A percentile compares a stretch with the other conserved stretches of the same genome.
These are phyloP conservation scores for Mycena olivaceomarginata DNA, from an alignment of 768 basidiomycete species.

Conservation along the genomic window DNA sequence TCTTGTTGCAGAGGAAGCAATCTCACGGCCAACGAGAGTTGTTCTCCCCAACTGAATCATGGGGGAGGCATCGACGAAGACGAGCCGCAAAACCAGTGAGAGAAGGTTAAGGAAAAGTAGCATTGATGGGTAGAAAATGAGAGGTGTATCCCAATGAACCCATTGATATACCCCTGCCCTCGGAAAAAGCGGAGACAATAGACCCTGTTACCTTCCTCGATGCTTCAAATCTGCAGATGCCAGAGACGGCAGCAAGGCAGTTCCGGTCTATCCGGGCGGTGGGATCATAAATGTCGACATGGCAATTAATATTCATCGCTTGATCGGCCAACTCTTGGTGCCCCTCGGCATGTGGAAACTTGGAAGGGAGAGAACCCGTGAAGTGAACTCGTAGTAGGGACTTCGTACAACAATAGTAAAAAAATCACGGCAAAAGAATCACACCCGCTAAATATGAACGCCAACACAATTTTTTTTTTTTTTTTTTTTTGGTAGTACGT, in stretches of 20 bases:
- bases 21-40: constrained; percentile 11
- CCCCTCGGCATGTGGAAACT: no score
- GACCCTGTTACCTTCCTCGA: no score
- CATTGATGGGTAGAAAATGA: neutral
- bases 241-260: neutral
- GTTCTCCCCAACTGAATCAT: constrained; percentile 1
- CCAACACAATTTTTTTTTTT: no score
- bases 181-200: no score
- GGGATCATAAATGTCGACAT: neutral
- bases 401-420: neutral
- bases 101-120: neutral
- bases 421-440: neutral
- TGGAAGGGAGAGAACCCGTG: no score
- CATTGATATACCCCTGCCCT: no score
- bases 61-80: neutral
- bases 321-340: no score
- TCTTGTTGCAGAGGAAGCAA: neutral
- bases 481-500: no score
- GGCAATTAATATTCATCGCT: no score
- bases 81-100: neutral
- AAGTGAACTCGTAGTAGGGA: no score
- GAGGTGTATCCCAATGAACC: no score
- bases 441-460: constrained; percentile 16
- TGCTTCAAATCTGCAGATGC: no score
- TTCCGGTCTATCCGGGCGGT: constrained; percentile 4